These are phyloP conservation scores for Nakaseomyces nivariensis DNA, from an alignment of 1,139 yeast genomes.

Conservation along the genomic window DNA sequence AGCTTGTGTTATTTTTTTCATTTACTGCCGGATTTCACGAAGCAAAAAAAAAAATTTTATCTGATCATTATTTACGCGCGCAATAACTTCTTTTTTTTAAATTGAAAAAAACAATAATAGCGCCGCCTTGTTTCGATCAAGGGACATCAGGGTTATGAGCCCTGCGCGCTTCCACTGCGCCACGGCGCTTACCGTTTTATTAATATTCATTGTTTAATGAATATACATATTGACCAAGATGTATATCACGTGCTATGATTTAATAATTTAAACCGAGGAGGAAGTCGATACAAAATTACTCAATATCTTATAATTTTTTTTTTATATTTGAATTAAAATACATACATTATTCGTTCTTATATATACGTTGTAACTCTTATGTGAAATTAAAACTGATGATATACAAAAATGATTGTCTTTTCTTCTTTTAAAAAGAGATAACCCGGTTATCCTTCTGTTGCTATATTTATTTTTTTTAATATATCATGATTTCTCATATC, in stretches of 20 bases:
- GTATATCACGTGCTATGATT: neutral
- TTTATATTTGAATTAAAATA: neutral
- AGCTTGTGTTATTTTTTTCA: no score
- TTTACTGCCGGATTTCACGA: no score
- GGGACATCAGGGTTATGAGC: constrained; percentile 99
- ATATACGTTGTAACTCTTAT: neutral
- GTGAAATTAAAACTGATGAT: no score
- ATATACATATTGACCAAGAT: no score
- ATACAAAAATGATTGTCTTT: neutral
- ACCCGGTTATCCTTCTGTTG: no score
- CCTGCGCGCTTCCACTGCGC: constrained; percentile 99
- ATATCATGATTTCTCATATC: neutral
- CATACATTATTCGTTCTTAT: neutral
- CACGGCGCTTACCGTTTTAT: constrained; percentile 50
- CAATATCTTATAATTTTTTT: neutral
- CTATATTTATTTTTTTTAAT: neutral
- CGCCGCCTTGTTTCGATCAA: constrained; percentile 99
- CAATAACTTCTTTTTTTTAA: neutral
- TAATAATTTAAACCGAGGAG: no score
- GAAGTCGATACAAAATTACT: no score
- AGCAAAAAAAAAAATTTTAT: no score
- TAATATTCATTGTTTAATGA: neutral
- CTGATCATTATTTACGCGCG: no score
- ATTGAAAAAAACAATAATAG: constrained; percentile 35
- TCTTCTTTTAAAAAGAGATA: no score